These are phyloP conservation scores for Stagonosporopsis vannaccii DNA, from an alignment of 2,329 filamentous ascomycete species.

Conservation along the genomic window DNA sequence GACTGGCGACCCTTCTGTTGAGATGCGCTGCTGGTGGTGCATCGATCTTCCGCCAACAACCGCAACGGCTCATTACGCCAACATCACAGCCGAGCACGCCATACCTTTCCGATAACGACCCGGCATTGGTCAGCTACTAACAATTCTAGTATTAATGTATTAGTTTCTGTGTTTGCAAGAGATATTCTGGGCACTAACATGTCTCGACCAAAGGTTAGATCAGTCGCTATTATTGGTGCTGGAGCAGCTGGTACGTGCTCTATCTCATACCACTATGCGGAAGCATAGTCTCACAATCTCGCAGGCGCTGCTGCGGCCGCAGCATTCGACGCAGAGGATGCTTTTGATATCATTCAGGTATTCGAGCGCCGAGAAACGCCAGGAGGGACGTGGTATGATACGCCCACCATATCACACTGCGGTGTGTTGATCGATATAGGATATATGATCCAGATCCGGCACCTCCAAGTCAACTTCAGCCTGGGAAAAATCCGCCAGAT, in stretches of 20 bases:
- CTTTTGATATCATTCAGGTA: slow-evolving; percentile 44
- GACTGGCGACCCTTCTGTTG: slow-evolving; percentile 1
- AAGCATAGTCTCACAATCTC: background rate
- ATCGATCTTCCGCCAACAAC: slow-evolving; percentile 10
- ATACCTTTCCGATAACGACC: slow-evolving; percentile 10
- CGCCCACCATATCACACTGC: background rate
- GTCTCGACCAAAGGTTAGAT: slow-evolving; percentile 3
- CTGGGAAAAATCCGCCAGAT: slow-evolving; percentile 56
- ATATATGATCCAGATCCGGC: slow-evolving; percentile 59
- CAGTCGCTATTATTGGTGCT: slow-evolving; percentile 25
- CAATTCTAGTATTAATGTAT: slow-evolving; percentile 5
- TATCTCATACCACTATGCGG: slow-evolving; percentile 5
- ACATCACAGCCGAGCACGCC: slow-evolving; percentile 16
- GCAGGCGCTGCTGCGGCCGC: slow-evolving; percentile 45
- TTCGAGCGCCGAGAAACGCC: slow-evolving; percentile 46
- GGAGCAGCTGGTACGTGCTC: slow-evolving; percentile 36
- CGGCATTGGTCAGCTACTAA: slow-evolving; percentile 5
- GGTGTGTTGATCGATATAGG: slow-evolving; percentile 46
- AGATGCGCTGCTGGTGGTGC: background rate
- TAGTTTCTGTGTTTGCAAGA: slow-evolving; percentile 1
- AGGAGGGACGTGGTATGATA: slow-evolving; percentile 47
- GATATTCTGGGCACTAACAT: slow-evolving; percentile 37
- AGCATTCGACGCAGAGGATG: slow-evolving; percentile 45
- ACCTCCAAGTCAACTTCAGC: slow-evolving; percentile 45
- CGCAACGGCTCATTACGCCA: slow-evolving; percentile 12